Evolutionary conservation across 192 early-diverging fungal genomes (phyloP), one percentile per base, ranked within the genome.

Genomic region (Gonapodya prolifera): DNA sequence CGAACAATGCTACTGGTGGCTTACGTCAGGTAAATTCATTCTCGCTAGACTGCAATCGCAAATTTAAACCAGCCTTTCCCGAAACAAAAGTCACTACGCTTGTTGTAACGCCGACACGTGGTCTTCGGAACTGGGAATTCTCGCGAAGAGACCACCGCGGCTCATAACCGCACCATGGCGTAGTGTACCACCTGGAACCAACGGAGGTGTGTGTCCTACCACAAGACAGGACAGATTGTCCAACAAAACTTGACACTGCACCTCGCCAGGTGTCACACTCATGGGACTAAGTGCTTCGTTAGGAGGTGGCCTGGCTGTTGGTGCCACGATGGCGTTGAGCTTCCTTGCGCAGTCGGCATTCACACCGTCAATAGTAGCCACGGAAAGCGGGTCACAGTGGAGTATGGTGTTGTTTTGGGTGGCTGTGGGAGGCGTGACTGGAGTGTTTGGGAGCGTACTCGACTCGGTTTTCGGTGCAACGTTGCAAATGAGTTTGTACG

Each of bases 401-500:
- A 16, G 8, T 23, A 61, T 23, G 8, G 45, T 61, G 8, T 16
- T 61, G 8, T 61, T 61, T 61, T 61, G 45, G 45, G 8, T 61
- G 8, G 8, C 8, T 23, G 45, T 61, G 45, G 45, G 45, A 16
- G 45, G 45, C 45, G 45, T 23, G 8, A 23, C 33, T 17, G 29
- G 30, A 1, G 2, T 75, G 1, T 75, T 17, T 18, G 28, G 70
- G 70, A 32, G 29, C 33, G 1, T 76, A 31, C 80, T 92, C 31
- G 95, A 97, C 83, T 97, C 95, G 29, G 34, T 97, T 0, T 81
- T 97, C 13, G 95, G 95, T 30, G 94, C 92, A 1, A 94, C 95
- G 0, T 83, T 95, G 0, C 87, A 94, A 77, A 84, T 89, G 73
- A 86, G 88, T 18, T 83, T 91, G 28, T 97, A 93, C 83, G 86